These are phyloP conservation scores for Yarrowia hollandica DNA, from an alignment of 805 yeast species.

Conservation along the genomic window DNA sequence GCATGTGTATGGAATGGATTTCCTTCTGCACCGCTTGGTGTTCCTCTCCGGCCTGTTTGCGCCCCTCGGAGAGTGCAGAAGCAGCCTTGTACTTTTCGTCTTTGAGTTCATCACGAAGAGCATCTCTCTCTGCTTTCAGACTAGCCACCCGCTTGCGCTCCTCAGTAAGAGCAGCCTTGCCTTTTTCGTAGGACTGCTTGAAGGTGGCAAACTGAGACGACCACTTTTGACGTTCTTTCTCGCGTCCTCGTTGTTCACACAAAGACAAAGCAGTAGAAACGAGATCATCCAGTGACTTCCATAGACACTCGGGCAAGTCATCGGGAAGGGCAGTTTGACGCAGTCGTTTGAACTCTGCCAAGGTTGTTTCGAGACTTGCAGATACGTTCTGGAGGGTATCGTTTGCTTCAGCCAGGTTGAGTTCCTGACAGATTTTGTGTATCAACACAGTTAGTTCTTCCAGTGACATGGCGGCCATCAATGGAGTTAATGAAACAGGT, in stretches of 20 bases:
- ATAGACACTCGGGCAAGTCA: slow-evolving; percentile 1
- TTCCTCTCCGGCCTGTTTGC: neutral
- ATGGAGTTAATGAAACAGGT: neutral
- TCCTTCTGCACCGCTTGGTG: neutral
- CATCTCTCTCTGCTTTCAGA: neutral
- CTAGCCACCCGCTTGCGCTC: neutral
- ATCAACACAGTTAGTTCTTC: neutral
- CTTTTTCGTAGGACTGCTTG: slow-evolving; percentile 7
- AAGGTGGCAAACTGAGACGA: neutral
- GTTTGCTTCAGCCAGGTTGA: neutral
- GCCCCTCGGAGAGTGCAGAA: neutral
- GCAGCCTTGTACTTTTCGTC: neutral
- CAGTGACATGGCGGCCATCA: neutral
- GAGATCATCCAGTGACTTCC: neutral
- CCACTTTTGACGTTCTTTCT: neutral
- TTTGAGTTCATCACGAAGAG: neutral
- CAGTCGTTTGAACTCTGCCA: neutral
- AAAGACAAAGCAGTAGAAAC: neutral
- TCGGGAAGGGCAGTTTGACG: neutral
- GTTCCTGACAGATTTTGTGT: neutral
- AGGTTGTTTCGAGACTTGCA: neutral
- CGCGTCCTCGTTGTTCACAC: slow-evolving; percentile 6
- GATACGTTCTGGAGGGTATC: neutral
- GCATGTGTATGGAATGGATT: neutral
- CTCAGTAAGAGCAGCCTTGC: slow-evolving; percentile 6